Base-by-base conservation (phyloP, 179 eudicot species). In the Drosera spatulata region DNA sequence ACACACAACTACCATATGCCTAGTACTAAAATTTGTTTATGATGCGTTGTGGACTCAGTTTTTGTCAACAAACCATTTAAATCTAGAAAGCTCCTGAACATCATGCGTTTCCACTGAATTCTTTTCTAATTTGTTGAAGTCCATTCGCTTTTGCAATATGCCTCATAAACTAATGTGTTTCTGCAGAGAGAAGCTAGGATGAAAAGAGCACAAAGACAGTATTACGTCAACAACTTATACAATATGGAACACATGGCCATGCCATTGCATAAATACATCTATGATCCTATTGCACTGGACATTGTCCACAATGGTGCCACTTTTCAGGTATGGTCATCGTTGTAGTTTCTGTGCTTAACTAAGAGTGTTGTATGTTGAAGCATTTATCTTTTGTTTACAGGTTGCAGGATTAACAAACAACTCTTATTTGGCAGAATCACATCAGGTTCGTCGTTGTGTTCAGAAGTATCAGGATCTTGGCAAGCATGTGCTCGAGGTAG, bases 281-380 rank as follows among this genome's bases (percentile, higher is more conserved):
- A 73, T 56, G 80, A 84, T 61, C 95, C 99, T 63, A 72, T 81
- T 39, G 90, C 95, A 71, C 74, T 58, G 60, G 99, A 93, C 64
- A 81, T 93, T 61, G 75, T 93, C 66, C 95, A 90, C 75, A 93
- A 93, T 73, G 99, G 99, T 67, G 99, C 97, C 56, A 86, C 99
- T 41, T 93, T 93, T 73, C 99, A 93, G 99, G 99, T 89, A 77
- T 49, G 13, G 55, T 51, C 4, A 13, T n/a, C 4, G 55, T 13
- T 13, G 7, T 51, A 13, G 55, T 51, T 15, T 4, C 33, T 22
- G 33, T 11, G 15, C 22, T 13, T 51, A 6, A 14, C 13, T 51
- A 37, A 11, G 6, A 51, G 22, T n/a, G 15, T 51, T 15, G 13
- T 50, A 11, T 11, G 11, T 50, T 7, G 39, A 39, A 15, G 60